Evolutionary conservation across 1,139 yeast genomes (phyloP).

Genomic region (Pichia sp.): DNA sequence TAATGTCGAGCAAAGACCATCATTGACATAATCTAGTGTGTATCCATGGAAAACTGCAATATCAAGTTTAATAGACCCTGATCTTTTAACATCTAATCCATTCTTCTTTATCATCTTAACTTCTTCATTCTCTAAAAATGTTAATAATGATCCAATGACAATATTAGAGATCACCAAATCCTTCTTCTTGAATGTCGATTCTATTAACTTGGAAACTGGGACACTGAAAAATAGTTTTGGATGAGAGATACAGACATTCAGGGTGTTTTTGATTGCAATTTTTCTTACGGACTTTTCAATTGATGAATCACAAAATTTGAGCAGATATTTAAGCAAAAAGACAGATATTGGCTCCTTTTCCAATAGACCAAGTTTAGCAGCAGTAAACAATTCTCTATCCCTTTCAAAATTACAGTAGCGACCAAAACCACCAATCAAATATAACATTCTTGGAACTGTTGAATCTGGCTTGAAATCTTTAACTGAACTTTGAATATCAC

Average conservation of each 20-base stretch:
- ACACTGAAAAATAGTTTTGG: conserved; percentile 61
- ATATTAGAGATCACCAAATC: conserved; percentile 44
- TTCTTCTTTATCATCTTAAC: conserved; percentile 39
- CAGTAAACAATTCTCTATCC: conserved; percentile 40
- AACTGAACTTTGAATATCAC: neutral
- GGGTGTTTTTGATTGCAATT: conserved; percentile 55
- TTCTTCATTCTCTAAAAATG: conserved; percentile 56
- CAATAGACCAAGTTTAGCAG: conserved; percentile 42
- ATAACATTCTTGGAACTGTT: conserved; percentile 55
- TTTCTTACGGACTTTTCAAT: conserved; percentile 37
- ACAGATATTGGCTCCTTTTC: conserved; percentile 55
- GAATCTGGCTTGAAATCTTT: conserved; percentile 35
- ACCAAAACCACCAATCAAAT: conserved; percentile 69
- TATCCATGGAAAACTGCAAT: conserved; percentile 55
- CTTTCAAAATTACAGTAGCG: conserved; percentile 59
- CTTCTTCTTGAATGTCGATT: conserved; percentile 42
- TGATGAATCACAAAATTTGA: conserved; percentile 47
- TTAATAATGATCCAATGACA: conserved; percentile 53
- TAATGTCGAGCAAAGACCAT: conserved; percentile 71
- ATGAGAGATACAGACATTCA: conserved; percentile 56
- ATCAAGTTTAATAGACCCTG: conserved; percentile 38
- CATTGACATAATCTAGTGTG: conserved; percentile 46
- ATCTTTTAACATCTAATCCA: conserved; percentile 37
- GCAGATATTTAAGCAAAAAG: conserved; percentile 52
- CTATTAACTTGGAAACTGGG: conserved; percentile 52